Conservation (phyloP, 164 flowering plant species). For the Liriodendron chinense region DNA sequence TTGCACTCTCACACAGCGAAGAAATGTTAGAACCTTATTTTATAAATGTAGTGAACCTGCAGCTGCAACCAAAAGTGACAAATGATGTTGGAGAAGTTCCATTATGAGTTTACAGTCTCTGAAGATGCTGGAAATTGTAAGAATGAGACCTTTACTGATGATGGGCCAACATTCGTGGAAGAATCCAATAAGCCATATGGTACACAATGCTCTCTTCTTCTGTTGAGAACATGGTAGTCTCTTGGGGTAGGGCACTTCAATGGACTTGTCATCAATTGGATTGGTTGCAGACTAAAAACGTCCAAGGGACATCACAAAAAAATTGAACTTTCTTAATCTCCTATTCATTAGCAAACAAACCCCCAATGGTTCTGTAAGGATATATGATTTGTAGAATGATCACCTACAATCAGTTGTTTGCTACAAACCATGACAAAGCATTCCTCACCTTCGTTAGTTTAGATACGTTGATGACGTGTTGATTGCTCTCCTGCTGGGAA, state of each 20-base stretch:
- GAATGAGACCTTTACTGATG: not conserved
- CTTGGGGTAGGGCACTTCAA: not conserved
- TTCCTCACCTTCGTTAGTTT: too few relatives aligned
- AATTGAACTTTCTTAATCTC: not conserved
- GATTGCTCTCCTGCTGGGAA: too few relatives aligned
- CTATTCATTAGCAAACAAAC: not conserved
- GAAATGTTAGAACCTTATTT: not conserved
- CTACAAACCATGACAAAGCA: not conserved
- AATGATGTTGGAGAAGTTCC: not conserved
- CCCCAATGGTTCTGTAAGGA: not conserved
- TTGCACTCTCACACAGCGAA: not conserved
- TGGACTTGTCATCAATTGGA: not conserved
- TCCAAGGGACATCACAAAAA: not conserved
- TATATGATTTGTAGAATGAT: not conserved
- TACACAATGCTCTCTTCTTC: not conserved
- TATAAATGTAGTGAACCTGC: too few relatives aligned
- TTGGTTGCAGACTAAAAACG: not conserved
- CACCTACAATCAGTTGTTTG: not conserved
- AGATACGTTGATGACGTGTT: too few relatives aligned
- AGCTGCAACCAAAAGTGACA: too few relatives aligned
- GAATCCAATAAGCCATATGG: not conserved
- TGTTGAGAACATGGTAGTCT: not conserved
- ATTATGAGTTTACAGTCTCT: not conserved
- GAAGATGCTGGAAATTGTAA: not conserved
- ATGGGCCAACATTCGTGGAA: not conserved